Conservation (phyloP, 83 land plant genomes). For the Diphasiastrum complanatum region DNA sequence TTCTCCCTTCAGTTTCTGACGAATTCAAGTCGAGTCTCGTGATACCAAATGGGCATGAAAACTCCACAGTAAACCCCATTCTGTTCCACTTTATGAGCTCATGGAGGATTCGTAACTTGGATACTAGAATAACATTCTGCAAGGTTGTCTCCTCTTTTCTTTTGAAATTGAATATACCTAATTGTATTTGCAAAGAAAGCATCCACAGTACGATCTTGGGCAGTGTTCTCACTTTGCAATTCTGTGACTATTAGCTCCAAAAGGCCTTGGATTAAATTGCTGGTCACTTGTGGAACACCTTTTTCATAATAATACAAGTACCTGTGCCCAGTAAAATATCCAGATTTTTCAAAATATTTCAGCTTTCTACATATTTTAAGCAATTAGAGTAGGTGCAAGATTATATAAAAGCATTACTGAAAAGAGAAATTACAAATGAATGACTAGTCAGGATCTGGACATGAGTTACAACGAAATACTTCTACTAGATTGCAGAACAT, state of each 20-base stretch:
- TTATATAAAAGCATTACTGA: not conserved
- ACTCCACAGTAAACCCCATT: too few species aligned
- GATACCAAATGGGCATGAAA: too few species aligned
- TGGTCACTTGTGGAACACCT: conserved; percentile 73
- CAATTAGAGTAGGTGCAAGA: too few species aligned
- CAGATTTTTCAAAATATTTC: not conserved
- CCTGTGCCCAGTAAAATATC: conserved; percentile 37
- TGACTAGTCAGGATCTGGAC: not conserved
- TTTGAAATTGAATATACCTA: conserved; percentile 86
- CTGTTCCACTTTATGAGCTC: not conserved
- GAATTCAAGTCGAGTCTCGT: too few species aligned
- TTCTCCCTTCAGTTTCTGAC: too few species aligned
- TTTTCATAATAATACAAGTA: conserved; percentile 93
- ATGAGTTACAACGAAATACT: not conserved
- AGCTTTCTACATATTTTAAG: not conserved
- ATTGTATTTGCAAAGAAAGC: conserved; percentile 79
- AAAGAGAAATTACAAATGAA: not conserved
- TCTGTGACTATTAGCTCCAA: conserved; percentile 78
- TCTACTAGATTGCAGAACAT: too few species aligned
- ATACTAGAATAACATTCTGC: conserved; percentile 78
- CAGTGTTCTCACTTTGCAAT: conserved; percentile 60
- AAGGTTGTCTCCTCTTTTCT: conserved; percentile 73
- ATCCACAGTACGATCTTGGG: conserved; percentile 54
- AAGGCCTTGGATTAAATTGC: conserved; percentile 62
- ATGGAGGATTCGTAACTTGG: conserved; percentile 31